Base-by-base conservation (phyloP, 805 yeast genomes). In the Scheffersomyces amazonensis region DNA sequence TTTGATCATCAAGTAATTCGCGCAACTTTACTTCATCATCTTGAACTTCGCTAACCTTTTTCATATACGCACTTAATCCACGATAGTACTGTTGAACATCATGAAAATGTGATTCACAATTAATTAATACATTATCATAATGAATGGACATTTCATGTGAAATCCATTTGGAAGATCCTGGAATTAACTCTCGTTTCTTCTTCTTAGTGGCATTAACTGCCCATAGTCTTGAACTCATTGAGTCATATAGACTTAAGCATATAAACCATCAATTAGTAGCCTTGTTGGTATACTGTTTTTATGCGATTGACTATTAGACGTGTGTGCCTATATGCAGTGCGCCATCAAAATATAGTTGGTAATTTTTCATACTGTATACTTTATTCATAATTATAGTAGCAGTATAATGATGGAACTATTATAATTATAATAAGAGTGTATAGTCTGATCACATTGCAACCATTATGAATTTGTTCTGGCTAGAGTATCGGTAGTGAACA, bases 131-230 rank as follows among this genome's bases (percentile, higher is more conserved):
- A 37, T 63, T 57, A 31, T 60, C 62, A 43, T 62, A 63, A 58
- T 42, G 42, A 21, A 22, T 13, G 9, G 20, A 51, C 52, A 73
- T 55, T 47, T 76, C 79, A 35, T 56, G 56, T 23, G 73, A 62
- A 34, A 75, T 61, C 78, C 80, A 77, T 43, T 62, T 70, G 10
- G 78, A 71, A 2, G 80, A 59, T 5, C 81, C 83, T 1, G 79
- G 79, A 4, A 71, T 62, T n/a, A 55, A 44, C 22, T 53, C 58
- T 27, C 48, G 42, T 17, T 44, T 42, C 39, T 46, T 46, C 20
- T 52, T 53, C 39, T 52, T 52, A 37, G 64, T 60, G 15, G 68
- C 68, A 31, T 50, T 53, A 34, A 58, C 47, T 25, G 64, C 69
- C 70, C 70, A 64, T 37, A 57, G 29, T 8, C 16, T 32, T 21